Percentiles rank a stretch among this genome's conserved stretches.
These are phyloP conservation scores for Ophiostoma angusticollis DNA, from an alignment of 2,329 filamentous ascomycete species.

Conservation along the genomic window DNA sequence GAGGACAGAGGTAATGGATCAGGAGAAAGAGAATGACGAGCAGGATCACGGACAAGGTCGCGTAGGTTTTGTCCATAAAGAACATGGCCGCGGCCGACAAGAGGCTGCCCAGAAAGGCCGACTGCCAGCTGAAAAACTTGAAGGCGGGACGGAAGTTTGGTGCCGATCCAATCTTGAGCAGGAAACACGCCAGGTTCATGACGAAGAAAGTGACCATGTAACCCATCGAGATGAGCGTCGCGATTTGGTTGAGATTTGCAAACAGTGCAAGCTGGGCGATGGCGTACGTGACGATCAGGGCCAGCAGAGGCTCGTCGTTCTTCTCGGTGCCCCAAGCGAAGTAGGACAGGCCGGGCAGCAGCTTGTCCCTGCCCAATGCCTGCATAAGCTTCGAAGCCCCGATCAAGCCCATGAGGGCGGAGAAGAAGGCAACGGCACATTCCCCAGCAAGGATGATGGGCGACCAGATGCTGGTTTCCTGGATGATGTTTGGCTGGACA, in stretches of 20 bases:
- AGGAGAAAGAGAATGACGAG: conserved; percentile 67
- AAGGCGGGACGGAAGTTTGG: conserved; percentile 84
- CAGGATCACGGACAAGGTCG: conserved; percentile 59
- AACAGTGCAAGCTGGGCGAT: conserved; percentile 71
- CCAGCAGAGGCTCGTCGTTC: conserved; percentile 61
- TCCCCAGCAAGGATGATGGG: conserved; percentile 67
- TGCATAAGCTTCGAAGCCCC: conserved; percentile 76
- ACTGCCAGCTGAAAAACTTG: conserved; percentile 80
- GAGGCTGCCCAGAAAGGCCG: conserved; percentile 61
- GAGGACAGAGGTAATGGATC: conserved; percentile 75
- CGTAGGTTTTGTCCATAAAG: conserved; percentile 75
- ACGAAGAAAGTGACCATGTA: conserved; percentile 82
- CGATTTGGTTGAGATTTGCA: conserved; percentile 76
- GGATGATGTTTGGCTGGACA: conserved; percentile 64
- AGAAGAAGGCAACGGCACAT: conserved; percentile 73
- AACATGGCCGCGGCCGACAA: conserved; percentile 75
- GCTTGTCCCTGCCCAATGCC: conserved; percentile 64
- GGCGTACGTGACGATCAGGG: conserved; percentile 62
- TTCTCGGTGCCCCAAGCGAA: conserved; percentile 63
- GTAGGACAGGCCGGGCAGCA: conserved; percentile 61
- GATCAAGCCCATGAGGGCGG: conserved; percentile 75
- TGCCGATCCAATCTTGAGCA: conserved; percentile 75
- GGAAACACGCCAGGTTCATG: conserved; percentile 76
- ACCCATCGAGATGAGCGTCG: conserved; percentile 80
- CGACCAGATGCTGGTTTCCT: conserved; percentile 65